Conservation (phyloP, 2,329 filamentous ascomycete species). For the Fusarium guadeloupense region DNA sequence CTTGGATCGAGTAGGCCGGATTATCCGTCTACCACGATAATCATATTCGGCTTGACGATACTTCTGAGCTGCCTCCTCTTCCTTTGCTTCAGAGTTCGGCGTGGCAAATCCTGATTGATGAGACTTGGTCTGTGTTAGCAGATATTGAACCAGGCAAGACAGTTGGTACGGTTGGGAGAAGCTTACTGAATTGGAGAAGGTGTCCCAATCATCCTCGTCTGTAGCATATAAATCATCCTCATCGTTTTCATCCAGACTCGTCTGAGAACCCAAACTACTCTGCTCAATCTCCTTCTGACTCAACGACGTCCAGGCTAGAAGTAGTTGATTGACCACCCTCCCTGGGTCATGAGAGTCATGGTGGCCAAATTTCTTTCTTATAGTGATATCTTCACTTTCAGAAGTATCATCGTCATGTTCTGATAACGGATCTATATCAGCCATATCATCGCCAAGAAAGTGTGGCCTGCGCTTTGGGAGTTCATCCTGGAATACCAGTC, state of each 20-base stretch:
- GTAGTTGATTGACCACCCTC: slow-evolving; percentile 10
- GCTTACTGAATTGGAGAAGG: background rate
- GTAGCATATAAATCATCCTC: background rate
- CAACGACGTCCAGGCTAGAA: slow-evolving; percentile 20
- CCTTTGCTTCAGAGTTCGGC: background rate
- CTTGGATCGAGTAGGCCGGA: background rate
- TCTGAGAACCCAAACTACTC: background rate
- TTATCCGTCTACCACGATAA: background rate
- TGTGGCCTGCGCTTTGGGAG: fast-evolving
- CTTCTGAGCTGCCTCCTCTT: background rate
- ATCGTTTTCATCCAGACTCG: background rate
- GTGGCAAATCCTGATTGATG: too few species aligned
- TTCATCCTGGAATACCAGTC: slow-evolving; percentile 14
- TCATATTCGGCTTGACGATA: background rate
- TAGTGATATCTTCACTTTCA: too few species aligned
- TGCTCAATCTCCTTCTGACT: slow-evolving; percentile 17
- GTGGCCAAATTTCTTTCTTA: background rate
- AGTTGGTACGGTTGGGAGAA: too few species aligned
- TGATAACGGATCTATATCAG: background rate
- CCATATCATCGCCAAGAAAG: fast-evolving
- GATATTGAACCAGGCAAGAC: too few species aligned
- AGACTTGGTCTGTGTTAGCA: background rate
- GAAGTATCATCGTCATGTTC: background rate
- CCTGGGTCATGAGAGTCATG: background rate
- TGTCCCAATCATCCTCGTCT: background rate